Base-by-base conservation (phyloP, 768 basidiomycete genomes). In the Rhizopogon rudus region DNA sequence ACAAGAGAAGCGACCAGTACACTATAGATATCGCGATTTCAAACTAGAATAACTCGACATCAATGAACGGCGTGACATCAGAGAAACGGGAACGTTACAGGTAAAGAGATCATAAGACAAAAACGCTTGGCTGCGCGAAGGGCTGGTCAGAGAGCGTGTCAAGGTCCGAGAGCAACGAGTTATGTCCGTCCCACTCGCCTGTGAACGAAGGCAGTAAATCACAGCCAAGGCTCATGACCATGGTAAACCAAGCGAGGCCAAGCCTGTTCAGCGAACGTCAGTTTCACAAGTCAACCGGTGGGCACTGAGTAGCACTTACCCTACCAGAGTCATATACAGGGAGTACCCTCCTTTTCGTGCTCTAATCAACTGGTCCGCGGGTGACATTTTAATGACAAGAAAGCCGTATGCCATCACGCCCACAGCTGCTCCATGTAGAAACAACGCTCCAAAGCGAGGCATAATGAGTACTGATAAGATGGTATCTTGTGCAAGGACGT, bases 311-410 rank as follows among this genome's bases (percentile, higher is more conserved):
- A 44, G 5, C 25, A 63, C 78, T 17, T 57, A 84, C 89, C 87
- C 88, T 68, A 89, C 83, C 59, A 91, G 87, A 0, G 91, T 93
- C 52, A 93, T 71, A 63, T 81, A 93, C 65, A 86, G 86, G 45
- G 77, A 79, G 60, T 83, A 81, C 1, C 88, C 88, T 2, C 87
- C 86, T 59, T 78, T 80, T 60, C 80, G 81, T 3, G 60, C 52
- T 13, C 22, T 41, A 1, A 84, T 76, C 58, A 67, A 73, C 1
- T 56, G 53, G 51, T 67, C 62, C 5, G 72, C 56, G n/a, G 58
- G 53, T 14, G 53, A 37, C 1, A 28, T 25, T 14, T 28, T 33
- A 14, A 73, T 35, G 17, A 56, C 46, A 39, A 60, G 28, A 62
- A 65, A 77, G 0, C 73, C 77, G 57, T 71, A 75, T 2, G 66